Conservation (phyloP, 1,139 yeast species). For the Hansenula sp. region DNA sequence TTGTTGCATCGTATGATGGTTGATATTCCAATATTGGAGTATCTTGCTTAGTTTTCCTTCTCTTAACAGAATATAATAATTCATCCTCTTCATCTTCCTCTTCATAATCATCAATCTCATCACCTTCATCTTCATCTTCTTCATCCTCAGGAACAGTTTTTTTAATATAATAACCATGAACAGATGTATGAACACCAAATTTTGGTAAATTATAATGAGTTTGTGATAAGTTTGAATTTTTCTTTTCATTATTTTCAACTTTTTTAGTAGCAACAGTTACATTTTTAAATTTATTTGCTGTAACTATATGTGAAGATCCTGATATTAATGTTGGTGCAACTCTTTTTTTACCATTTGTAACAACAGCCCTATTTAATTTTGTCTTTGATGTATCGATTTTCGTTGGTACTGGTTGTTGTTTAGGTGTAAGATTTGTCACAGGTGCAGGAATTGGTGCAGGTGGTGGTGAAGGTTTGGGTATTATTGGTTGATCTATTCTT, state of each 20-base stretch:
- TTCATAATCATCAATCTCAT: slow-evolving; percentile 25
- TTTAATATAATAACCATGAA: slow-evolving; percentile 26
- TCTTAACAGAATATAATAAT: slow-evolving; percentile 1
- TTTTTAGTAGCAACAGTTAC: slow-evolving; percentile 9
- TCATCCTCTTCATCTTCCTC: slow-evolving; percentile 22
- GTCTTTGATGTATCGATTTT: slow-evolving; percentile 18
- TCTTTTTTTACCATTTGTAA: slow-evolving; percentile 67
- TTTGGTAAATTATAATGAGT: slow-evolving; percentile 30
- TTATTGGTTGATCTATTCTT: slow-evolving; percentile 23
- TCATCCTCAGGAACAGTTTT: slow-evolving; percentile 36
- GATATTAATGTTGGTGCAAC: slow-evolving; percentile 83
- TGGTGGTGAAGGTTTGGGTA: slow-evolving; percentile 1
- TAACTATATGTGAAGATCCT: slow-evolving; percentile 24
- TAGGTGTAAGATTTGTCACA: slow-evolving; percentile 13
- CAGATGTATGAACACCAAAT: slow-evolving; percentile 32
- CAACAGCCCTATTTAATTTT: slow-evolving; percentile 25
- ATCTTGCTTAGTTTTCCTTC: slow-evolving; percentile 5
- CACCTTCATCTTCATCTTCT: slow-evolving; percentile 27
- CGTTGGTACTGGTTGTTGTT: slow-evolving; percentile 10
- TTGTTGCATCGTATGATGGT: slow-evolving; percentile 10
- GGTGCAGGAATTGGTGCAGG: neutral
- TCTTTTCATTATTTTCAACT: slow-evolving; percentile 8
- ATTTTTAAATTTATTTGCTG: slow-evolving; percentile 12
- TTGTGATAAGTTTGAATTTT: slow-evolving; percentile 23
- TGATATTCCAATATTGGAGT: slow-evolving; percentile 7